Evolutionary conservation across 495 filamentous ascomycete genomes (phyloP).

Genomic region (Choiromyces venosus): DNA sequence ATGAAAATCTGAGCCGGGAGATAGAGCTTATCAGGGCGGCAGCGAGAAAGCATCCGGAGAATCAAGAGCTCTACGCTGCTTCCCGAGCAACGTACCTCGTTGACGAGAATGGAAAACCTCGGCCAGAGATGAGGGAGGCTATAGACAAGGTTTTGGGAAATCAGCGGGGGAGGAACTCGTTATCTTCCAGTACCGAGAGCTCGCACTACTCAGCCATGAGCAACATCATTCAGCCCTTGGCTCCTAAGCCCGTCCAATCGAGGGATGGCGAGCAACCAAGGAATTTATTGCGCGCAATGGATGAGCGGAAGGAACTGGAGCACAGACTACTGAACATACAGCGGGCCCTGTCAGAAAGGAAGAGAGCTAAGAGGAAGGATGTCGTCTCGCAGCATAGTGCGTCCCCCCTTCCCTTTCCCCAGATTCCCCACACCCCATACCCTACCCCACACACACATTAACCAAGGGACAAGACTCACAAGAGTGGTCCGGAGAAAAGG

Average conservation of each 20-base stretch:
- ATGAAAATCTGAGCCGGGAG: constrained; percentile 5
- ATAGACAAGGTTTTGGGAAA: constrained; percentile 13
- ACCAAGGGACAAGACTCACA: neutral
- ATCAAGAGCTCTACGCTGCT: constrained; percentile 12
- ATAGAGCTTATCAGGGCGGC: constrained; percentile 16
- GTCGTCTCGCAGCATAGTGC: neutral
- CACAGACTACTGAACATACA: constrained; percentile 12
- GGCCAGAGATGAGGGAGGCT: constrained; percentile 11
- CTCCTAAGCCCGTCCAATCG: constrained; percentile 10
- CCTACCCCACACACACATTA: neutral
- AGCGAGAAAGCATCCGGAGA: constrained; percentile 19
- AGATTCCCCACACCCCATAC: neutral
- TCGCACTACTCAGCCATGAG: constrained; percentile 3
- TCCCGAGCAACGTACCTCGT: constrained; percentile 10
- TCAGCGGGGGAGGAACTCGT: neutral
- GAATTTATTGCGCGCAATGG: constrained; percentile 14
- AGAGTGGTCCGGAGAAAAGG: neutral
- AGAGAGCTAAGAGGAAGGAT: constrained; percentile 9
- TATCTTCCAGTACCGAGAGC: constrained; percentile 7
- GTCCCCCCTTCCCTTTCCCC: neutral
- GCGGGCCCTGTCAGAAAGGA: constrained; percentile 11
- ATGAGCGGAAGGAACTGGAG: constrained; percentile 18
- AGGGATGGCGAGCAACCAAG: constrained; percentile 17
- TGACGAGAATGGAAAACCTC: constrained; percentile 12
- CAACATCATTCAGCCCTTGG: constrained; percentile 13